Evolutionary conservation across 306 rosid genomes (phyloP).

Genomic region (Quercus gilva): DNA sequence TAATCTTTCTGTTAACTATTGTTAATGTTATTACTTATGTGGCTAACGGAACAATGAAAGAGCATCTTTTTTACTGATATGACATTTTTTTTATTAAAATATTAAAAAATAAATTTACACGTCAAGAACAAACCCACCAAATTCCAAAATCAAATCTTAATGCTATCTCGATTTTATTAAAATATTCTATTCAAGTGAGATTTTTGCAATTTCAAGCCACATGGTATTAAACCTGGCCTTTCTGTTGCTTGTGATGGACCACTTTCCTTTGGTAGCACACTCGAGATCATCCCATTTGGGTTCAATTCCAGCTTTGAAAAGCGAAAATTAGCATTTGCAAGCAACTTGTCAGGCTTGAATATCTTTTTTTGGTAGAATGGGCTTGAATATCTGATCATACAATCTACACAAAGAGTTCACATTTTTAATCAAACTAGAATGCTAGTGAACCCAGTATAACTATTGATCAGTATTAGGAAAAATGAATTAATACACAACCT

Average conservation of each 20-base stretch:
- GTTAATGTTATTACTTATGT: no score
- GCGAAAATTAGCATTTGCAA: conserved; percentile 64
- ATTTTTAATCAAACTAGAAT: not conserved
- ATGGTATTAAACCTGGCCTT: conserved; percentile 64
- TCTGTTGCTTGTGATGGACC: conserved; percentile 59
- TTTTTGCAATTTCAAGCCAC: conserved; percentile 97
- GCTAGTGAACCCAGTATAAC: not conserved
- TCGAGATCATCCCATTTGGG: conserved; percentile 99
- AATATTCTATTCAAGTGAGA: not conserved
- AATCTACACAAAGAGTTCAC: conserved; percentile 38
- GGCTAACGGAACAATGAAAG: accelerated
- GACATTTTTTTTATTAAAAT: no score
- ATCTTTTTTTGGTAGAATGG: no score
- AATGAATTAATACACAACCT: no score
- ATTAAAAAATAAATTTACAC: no score
- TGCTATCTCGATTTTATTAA: no score
- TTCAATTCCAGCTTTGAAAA: conserved; percentile 80
- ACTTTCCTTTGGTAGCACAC: conserved; percentile 91
- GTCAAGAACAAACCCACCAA: no score
- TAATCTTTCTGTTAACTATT: no score
- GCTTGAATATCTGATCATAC: conserved; percentile 66
- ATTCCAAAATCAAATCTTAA: no score
- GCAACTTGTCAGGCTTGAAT: conserved; percentile 64
- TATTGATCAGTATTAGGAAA: no score
- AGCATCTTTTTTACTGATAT: no score